Conservation (phyloP, 2,329 filamentous ascomycete genomes). For the Trichophyton schoenleinii region DNA sequence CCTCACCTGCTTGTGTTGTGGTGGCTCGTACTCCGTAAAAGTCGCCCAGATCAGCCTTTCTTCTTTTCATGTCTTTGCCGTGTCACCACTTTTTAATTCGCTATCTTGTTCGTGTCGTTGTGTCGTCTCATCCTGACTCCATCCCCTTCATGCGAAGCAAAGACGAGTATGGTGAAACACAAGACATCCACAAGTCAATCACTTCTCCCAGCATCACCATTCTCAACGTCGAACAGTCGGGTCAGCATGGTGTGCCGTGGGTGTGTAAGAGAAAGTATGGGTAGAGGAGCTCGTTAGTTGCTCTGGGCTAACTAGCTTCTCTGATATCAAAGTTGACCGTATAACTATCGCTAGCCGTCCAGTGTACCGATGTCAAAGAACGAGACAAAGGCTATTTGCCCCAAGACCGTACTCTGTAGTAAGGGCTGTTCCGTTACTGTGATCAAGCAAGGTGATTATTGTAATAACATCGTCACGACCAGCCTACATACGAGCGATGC, state of each 20-base stretch:
- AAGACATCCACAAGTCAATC: neutral
- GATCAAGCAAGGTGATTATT: neutral
- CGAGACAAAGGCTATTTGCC: conserved; percentile 1
- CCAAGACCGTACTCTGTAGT: neutral
- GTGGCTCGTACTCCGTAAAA: neutral
- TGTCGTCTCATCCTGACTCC: conserved; percentile 2
- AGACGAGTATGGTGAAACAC: conserved; percentile 1
- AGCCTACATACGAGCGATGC: neutral
- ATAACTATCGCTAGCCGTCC: neutral
- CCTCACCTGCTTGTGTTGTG: neutral
- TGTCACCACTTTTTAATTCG: neutral
- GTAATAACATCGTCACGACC: neutral
- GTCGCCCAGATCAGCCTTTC: neutral
- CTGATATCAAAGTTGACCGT: neutral
- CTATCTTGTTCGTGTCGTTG: neutral
- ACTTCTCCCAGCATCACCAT: neutral
- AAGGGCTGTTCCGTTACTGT: neutral
- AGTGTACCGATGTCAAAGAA: neutral
- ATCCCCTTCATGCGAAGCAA: conserved; percentile 2
- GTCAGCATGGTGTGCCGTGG: neutral
- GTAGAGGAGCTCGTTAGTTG: neutral
- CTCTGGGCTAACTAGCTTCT: neutral
- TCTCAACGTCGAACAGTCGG: too few species aligned
- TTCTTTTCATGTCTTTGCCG: neutral
- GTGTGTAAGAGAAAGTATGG: neutral